Conservation (phyloP, 345 rosid species). For the Brassica carinata region DNA sequence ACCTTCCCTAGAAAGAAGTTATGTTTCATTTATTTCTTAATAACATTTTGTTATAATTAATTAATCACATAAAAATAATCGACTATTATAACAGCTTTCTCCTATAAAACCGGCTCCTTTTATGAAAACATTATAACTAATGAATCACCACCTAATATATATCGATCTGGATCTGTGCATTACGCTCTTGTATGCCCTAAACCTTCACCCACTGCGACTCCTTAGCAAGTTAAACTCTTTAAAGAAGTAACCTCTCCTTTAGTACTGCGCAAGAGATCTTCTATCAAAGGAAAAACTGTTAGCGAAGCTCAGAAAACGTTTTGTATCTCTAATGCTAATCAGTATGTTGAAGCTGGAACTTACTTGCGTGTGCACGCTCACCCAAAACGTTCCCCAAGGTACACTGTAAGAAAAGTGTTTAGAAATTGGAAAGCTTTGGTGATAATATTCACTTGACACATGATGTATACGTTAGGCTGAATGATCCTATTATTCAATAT, state of each 20-base stretch:
- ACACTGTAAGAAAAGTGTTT: too few species aligned
- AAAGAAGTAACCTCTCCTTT: constrained; percentile 66
- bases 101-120: too few species aligned
- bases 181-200: constrained; percentile 58
- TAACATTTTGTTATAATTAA: too few species aligned
- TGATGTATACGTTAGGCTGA: too few species aligned
- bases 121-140: too few species aligned
- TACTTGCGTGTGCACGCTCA: constrained; percentile 88
- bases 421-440: too few species aligned
- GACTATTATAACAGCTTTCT: too few species aligned
- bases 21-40: too few species aligned
- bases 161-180: constrained; percentile 89
- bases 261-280: constrained; percentile 61
- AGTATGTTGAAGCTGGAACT: constrained; percentile 77
- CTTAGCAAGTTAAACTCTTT: constrained; percentile 62
- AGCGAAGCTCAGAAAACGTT: constrained; percentile 93
- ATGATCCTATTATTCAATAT: too few species aligned
- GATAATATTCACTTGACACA: neutral
- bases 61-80: too few species aligned
- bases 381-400: constrained; percentile 82
- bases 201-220: constrained; percentile 81
- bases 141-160: neutral
- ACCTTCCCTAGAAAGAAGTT: too few species aligned
- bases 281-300: constrained; percentile 81
- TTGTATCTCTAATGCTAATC: constrained; percentile 59